phyloP scores from a whole-genome alignment of 495 filamentous ascomycete genomes.

The Parathielavia appendiculata region DNA sequence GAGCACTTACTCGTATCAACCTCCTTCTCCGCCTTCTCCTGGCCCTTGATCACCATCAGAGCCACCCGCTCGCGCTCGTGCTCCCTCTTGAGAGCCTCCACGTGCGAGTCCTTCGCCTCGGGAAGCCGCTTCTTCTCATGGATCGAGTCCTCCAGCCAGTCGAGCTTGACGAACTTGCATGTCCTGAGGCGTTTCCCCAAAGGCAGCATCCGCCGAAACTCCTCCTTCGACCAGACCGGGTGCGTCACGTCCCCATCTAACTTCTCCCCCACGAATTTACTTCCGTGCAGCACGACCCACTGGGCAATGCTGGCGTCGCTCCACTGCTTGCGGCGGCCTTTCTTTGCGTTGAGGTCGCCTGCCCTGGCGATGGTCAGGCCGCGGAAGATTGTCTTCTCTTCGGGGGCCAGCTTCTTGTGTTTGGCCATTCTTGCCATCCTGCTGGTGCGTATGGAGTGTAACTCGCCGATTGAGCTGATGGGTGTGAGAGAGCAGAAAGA shows the following conservation, averaged over 20 bases:
- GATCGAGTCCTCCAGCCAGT: conserved; percentile 42
- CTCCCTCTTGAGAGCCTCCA: conserved; percentile 17
- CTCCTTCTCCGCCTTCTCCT: conserved; percentile 41
- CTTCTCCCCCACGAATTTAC: conserved; percentile 16
- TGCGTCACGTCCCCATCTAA: conserved; percentile 32
- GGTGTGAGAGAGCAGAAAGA: too few relatives aligned
- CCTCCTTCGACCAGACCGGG: conserved; percentile 31
- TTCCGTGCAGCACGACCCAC: conserved; percentile 32
- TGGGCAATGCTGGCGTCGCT: conserved; percentile 29
- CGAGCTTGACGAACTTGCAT: conserved; percentile 31
- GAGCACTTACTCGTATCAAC: conserved; percentile 34
- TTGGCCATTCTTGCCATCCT: neutral
- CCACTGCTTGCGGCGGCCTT: conserved; percentile 23
- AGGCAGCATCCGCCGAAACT: conserved; percentile 22
- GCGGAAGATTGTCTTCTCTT: conserved; percentile 20
- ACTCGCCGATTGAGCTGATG: too few relatives aligned
- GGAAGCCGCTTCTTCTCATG: conserved; percentile 12
- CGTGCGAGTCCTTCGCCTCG: conserved; percentile 24
- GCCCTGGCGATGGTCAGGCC: conserved; percentile 28
- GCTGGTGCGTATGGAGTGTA: neutral
- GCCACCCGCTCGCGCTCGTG: conserved; percentile 42
- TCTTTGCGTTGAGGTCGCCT: conserved; percentile 21
- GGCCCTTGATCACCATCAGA: conserved; percentile 28
- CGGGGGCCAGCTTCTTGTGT: neutral
- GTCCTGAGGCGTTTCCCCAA: conserved; percentile 9